These are phyloP conservation scores for Rhizoclosmatium hyalinum DNA, from an alignment of 371 early-diverging fungal species.

Conservation along the genomic window DNA sequence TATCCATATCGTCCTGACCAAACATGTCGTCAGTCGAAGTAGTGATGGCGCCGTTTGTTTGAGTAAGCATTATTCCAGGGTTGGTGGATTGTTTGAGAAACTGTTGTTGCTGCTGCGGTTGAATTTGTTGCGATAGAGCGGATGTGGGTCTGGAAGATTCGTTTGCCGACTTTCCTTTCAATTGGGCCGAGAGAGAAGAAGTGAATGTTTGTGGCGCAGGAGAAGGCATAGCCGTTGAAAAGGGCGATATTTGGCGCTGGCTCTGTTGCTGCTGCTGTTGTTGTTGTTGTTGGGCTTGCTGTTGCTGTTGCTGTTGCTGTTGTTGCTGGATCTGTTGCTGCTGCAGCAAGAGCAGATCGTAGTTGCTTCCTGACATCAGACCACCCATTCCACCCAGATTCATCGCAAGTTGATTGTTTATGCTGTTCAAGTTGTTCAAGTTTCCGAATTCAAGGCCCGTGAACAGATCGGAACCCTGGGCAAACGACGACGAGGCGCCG, in stretches of 20 bases:
- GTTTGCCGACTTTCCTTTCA: conserved; percentile 1
- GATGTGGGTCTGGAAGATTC: not conserved
- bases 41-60: not conserved
- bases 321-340: not conserved
- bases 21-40: conserved; percentile 4
- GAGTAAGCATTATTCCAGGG: conserved; percentile 17
- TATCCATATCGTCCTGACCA: not conserved
- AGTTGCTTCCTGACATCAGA: no score
- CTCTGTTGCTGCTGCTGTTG: conserved; percentile 12
- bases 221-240: conserved; percentile 9
- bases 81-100: conserved; percentile 15
- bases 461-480: no score
- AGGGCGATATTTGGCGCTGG: conserved; percentile 1
- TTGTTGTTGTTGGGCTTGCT: conserved; percentile 10
- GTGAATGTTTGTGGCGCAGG: conserved; percentile 1
- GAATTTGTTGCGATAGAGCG: not conserved
- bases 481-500: no score
- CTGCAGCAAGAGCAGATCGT: no score
- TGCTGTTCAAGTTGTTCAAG: no score
- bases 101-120: not conserved
- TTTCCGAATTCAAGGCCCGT: no score
- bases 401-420: no score
- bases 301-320: conserved; percentile 9
- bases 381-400: no score
- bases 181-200: conserved; percentile 16